Evolutionary conservation across 2,329 filamentous ascomycete genomes (phyloP).

Genomic region (Cordyceps fumosorosea): DNA sequence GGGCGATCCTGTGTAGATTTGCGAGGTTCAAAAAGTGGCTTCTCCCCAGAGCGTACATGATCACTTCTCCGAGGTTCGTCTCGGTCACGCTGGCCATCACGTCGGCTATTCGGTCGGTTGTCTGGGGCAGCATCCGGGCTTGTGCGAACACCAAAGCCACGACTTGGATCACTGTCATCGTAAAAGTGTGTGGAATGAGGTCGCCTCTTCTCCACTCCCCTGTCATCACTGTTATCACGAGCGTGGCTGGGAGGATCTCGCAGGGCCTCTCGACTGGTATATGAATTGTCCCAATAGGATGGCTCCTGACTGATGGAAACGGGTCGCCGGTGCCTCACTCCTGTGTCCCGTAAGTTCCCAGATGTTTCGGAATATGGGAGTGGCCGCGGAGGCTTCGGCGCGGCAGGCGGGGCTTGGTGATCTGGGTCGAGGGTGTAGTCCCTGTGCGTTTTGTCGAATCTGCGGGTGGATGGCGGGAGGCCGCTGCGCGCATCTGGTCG

Average conservation of each 20-base stretch:
- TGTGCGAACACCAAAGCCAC: slow-evolving; percentile 48
- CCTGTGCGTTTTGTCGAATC: slow-evolving; percentile 62
- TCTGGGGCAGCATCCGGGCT: slow-evolving; percentile 25
- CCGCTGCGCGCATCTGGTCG: slow-evolving; percentile 38
- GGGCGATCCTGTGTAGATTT: background rate
- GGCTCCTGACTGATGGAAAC: slow-evolving; percentile 50
- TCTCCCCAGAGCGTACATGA: background rate
- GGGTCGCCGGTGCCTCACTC: slow-evolving; percentile 32
- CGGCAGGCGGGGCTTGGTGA: slow-evolving; percentile 34
- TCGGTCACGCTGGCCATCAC: slow-evolving; percentile 35
- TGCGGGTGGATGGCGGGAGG: slow-evolving; percentile 63
- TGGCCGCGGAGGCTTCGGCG: slow-evolving; percentile 29
- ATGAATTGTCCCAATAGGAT: slow-evolving; percentile 41
- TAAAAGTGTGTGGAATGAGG: slow-evolving; percentile 31
- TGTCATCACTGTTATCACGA: slow-evolving; percentile 27
- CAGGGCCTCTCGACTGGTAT: slow-evolving; percentile 43
- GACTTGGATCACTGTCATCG: slow-evolving; percentile 39
- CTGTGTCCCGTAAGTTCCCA: slow-evolving; percentile 13
- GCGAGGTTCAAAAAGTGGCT: slow-evolving; percentile 20
- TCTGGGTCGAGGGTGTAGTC: slow-evolving; percentile 35
- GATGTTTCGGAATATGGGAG: slow-evolving; percentile 17
- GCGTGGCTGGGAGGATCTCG: slow-evolving; percentile 32
- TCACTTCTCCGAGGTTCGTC: slow-evolving; percentile 25
- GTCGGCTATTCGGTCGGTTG: background rate
- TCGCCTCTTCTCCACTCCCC: slow-evolving; percentile 21